Conservation (phyloP, 75 land plant genomes). For the Pinus albicaulis region DNA sequence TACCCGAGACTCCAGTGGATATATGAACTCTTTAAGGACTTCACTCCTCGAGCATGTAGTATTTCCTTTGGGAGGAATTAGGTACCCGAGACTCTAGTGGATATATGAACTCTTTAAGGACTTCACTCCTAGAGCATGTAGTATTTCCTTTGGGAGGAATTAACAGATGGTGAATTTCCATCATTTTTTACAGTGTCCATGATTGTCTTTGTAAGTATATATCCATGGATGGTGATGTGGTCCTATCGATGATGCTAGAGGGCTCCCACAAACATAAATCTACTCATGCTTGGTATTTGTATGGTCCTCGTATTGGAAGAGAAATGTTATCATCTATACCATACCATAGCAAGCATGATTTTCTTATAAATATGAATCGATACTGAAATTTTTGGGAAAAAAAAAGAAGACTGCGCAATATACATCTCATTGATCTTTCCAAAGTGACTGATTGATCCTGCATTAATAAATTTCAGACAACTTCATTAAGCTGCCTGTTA, state of each 20-base stretch:
- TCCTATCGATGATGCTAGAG: constrained; percentile 20
- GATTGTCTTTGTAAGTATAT: neutral
- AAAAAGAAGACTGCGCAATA: too few relatives aligned
- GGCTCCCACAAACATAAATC: constrained; percentile 12
- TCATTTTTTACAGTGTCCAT: constrained; percentile 28
- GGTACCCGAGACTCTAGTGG: neutral
- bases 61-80: constrained; percentile 19
- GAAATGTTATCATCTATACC: too few relatives aligned
- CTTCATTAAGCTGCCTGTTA: too few relatives aligned
- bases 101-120: neutral
- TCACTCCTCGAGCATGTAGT: constrained; percentile 12
- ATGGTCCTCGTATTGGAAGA: too few relatives aligned
- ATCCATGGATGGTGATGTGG: neutral
- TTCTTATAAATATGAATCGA: too few relatives aligned
- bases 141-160: constrained; percentile 14
- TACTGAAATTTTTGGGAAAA: too few relatives aligned
- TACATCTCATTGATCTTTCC: too few relatives aligned
- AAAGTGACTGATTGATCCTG: too few relatives aligned
- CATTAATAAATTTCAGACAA: too few relatives aligned
- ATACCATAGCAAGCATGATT: too few relatives aligned
- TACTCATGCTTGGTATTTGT: too few relatives aligned
- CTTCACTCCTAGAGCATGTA: constrained; percentile 13
- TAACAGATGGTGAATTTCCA: constrained; percentile 29
- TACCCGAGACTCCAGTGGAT: neutral
- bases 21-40: neutral